Evolutionary conservation across 2,329 filamentous ascomycete genomes (phyloP).

Genomic region (Hypoxylon sp.): DNA sequence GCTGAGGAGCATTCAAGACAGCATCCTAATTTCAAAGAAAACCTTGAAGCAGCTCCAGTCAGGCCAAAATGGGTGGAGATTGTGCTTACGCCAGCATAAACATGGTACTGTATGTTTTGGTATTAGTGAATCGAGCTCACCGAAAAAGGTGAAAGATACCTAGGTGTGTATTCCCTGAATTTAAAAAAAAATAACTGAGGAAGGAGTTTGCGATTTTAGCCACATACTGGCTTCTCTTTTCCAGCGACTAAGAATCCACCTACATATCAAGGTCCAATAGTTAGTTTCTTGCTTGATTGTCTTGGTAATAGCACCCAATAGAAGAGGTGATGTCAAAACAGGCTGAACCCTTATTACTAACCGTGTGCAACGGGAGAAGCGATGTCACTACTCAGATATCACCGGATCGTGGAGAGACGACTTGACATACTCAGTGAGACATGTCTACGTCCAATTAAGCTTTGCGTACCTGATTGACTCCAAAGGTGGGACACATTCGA

Average conservation of each 20-base stretch:
- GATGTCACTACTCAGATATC: conserved; percentile 4
- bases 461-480: conserved; percentile 15
- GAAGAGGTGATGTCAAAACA: not conserved
- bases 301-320: not conserved
- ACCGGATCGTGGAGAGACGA: conserved; percentile 8
- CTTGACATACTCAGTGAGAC: not conserved
- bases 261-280: not conserved
- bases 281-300: not conserved
- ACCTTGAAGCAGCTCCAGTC: conserved; percentile 1
- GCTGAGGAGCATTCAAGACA: not conserved
- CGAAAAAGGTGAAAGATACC: conserved; percentile 1
- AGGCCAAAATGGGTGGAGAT: conserved; percentile 5
- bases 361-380: not conserved
- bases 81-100: conserved; percentile 18
- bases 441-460: conserved; percentile 38
- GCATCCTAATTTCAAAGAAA: not conserved
- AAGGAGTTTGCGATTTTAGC: not conserved
- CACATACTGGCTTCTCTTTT: not conserved
- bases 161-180: conserved; percentile 3
- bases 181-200: not conserved
- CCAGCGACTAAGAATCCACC: not conserved
- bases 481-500: conserved; percentile 18
- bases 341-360: conserved; percentile 3
- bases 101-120: not conserved
- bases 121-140: conserved; percentile 9